phyloP scores from a whole-genome alignment of 164 flowering plant genomes.

The Brasenia schreberi region DNA sequence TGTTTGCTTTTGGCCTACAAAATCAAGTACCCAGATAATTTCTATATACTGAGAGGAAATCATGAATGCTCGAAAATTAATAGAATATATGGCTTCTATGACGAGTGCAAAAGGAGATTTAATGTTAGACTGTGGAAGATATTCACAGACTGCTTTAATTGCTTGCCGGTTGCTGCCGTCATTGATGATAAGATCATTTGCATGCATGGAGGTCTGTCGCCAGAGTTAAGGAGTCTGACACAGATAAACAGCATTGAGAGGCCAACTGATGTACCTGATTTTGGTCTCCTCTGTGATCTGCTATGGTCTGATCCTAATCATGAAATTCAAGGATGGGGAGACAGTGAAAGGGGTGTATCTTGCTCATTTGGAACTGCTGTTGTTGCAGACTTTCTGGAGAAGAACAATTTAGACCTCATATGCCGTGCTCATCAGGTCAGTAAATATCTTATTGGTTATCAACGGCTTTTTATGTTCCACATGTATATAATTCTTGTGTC shows the following conservation, averaged over 20 bases:
- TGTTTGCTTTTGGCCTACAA: conserved; percentile 42
- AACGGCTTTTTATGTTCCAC: neutral
- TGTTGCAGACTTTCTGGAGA: conserved; percentile 31
- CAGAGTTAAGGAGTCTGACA: conserved; percentile 23
- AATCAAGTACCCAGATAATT: conserved; percentile 32
- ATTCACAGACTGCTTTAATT: conserved; percentile 46
- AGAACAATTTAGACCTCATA: conserved; percentile 35
- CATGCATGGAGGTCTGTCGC: conserved; percentile 52
- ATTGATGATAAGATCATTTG: conserved; percentile 34
- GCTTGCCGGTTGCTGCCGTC: conserved; percentile 42
- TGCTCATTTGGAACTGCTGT: conserved; percentile 35
- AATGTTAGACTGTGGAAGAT: conserved; percentile 50
- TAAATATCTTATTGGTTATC: neutral
- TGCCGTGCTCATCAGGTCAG: conserved; percentile 50
- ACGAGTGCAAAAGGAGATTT: conserved; percentile 47
- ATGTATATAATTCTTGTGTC: neutral
- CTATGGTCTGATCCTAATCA: conserved; percentile 49
- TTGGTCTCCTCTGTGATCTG: conserved; percentile 38
- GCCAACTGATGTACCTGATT: conserved; percentile 41
- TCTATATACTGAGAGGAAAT: conserved; percentile 34
- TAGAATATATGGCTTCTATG: conserved; percentile 47
- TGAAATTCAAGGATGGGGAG: conserved; percentile 29
- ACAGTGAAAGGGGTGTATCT: conserved; percentile 39
- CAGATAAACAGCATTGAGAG: conserved; percentile 27
- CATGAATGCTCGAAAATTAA: conserved; percentile 45